These are phyloP conservation scores for Candida piceae DNA, from an alignment of 805 yeast species.

Conservation along the genomic window DNA sequence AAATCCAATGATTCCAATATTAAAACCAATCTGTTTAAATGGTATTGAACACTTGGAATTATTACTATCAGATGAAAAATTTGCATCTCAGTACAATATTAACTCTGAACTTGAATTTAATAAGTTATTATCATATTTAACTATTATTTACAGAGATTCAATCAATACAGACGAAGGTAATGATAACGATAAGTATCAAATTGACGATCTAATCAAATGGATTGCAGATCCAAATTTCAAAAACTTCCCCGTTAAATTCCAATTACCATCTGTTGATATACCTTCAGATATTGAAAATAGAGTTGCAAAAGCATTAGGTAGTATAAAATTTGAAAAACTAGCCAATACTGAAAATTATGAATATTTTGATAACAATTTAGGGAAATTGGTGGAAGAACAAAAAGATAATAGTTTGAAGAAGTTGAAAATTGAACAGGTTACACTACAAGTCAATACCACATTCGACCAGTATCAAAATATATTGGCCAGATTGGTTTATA, in stretches of 20 bases:
- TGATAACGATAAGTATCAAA: slow-evolving; percentile 12
- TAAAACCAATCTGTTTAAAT: slow-evolving; percentile 40
- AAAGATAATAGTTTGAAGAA: too few species aligned
- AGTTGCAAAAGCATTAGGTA: slow-evolving; percentile 16
- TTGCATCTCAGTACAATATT: slow-evolving; percentile 6
- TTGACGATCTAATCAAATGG: slow-evolving; percentile 28
- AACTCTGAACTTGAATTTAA: slow-evolving; percentile 7
- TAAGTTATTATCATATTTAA: slow-evolving; percentile 16
- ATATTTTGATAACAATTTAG: slow-evolving; percentile 12
- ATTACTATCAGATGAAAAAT: slow-evolving; percentile 4
- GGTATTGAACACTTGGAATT: slow-evolving; percentile 39
- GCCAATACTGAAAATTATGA: slow-evolving; percentile 12
- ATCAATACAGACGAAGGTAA: slow-evolving; percentile 6
- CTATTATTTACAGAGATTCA: slow-evolving; percentile 14
- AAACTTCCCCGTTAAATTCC: slow-evolving; percentile 16
- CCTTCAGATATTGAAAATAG: slow-evolving; percentile 12
- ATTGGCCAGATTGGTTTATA: slow-evolving; percentile 34
- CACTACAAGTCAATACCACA: slow-evolving; percentile 2
- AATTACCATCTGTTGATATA: slow-evolving; percentile 11
- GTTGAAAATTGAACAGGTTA: not conserved
- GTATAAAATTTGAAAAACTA: slow-evolving; percentile 9
- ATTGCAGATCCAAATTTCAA: slow-evolving; percentile 10
- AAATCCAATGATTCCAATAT: slow-evolving; percentile 33
- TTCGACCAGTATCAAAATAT: slow-evolving; percentile 29
- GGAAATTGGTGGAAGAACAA: too few species aligned